phyloP scores from a whole-genome alignment of 768 basidiomycete species.

The Phylloporus arenicola region DNA sequence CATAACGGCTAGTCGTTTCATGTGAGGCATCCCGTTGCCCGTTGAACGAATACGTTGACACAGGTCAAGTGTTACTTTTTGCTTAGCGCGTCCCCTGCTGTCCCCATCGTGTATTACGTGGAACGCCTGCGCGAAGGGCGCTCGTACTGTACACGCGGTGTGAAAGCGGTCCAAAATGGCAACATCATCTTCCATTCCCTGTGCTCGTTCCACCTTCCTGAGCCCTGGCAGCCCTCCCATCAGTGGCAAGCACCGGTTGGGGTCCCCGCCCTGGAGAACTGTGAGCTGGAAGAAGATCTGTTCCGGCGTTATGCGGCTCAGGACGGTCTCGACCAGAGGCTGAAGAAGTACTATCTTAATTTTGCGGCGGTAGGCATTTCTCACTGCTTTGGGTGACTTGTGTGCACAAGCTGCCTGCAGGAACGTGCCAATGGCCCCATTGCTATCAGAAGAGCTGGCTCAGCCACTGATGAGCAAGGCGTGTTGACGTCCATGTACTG shows the following conservation, averaged over 20 bases:
- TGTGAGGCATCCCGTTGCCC: slow-evolving; percentile 39
- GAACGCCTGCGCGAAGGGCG: slow-evolving; percentile 70
- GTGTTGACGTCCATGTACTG: slow-evolving; percentile 59
- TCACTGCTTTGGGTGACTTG: slow-evolving; percentile 12
- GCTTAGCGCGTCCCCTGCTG: slow-evolving; percentile 63
- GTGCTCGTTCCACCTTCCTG: slow-evolving; percentile 80
- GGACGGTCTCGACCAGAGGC: slow-evolving; percentile 29
- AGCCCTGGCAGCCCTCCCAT: slow-evolving; percentile 65
- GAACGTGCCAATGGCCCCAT: slow-evolving; percentile 67
- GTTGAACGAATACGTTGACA: slow-evolving; percentile 3
- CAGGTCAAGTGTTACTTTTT: slow-evolving; percentile 71
- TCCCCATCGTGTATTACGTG: slow-evolving; percentile 74
- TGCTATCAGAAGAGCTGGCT: slow-evolving; percentile 51
- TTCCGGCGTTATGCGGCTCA: slow-evolving; percentile 25
- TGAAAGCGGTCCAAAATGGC: slow-evolving; percentile 56
- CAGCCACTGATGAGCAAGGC: slow-evolving; percentile 42
- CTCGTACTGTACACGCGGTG: slow-evolving; percentile 63
- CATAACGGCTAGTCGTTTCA: slow-evolving; percentile 51
- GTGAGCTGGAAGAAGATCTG: slow-evolving; percentile 50
- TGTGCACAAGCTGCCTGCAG: slow-evolving; percentile 37
- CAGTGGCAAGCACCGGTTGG: slow-evolving; percentile 65
- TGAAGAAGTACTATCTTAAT: slow-evolving; percentile 29
- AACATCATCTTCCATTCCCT: slow-evolving; percentile 55
- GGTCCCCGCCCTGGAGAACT: slow-evolving; percentile 51
- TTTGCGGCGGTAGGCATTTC: slow-evolving; percentile 23